Evolutionary conservation across 2,329 filamentous ascomycete genomes (phyloP).

Genomic region (Taxawa tesnikishii): DNA sequence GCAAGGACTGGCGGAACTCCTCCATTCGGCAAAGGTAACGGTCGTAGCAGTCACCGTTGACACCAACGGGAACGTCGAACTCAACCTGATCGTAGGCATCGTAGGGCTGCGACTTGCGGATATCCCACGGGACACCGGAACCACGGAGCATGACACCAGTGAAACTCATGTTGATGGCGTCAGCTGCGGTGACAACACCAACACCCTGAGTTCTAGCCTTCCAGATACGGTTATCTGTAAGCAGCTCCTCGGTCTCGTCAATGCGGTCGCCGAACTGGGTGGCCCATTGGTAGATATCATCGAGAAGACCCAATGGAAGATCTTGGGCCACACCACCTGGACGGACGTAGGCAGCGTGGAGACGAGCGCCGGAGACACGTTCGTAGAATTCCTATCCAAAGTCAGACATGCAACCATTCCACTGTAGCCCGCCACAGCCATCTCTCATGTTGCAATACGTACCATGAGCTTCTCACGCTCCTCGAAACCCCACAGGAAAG

Average conservation of each 20-base stretch:
- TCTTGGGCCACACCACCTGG: slow-evolving; percentile 95
- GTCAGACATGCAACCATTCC: too few relatives aligned
- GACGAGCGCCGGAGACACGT: slow-evolving; percentile 92
- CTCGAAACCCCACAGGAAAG: slow-evolving; percentile 98
- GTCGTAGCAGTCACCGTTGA: slow-evolving; percentile 98
- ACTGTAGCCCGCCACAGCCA: too few relatives aligned
- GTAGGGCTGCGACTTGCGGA: slow-evolving; percentile 93
- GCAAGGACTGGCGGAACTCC: slow-evolving; percentile 94
- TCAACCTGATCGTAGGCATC: slow-evolving; percentile 97
- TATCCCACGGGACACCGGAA: slow-evolving; percentile 89
- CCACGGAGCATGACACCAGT: slow-evolving; percentile 96
- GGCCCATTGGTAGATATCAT: slow-evolving; percentile 99
- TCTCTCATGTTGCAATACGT: too few relatives aligned
- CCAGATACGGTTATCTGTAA: slow-evolving; percentile 99
- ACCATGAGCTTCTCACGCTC: slow-evolving; percentile 99
- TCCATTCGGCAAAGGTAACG: slow-evolving; percentile 99
- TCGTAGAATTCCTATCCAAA: slow-evolving; percentile 87
- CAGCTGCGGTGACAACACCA: slow-evolving; percentile 79
- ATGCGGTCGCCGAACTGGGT: slow-evolving; percentile 98
- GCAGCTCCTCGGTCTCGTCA: slow-evolving; percentile 95
- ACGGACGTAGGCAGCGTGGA: slow-evolving; percentile 93
- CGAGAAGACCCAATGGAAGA: slow-evolving; percentile 81
- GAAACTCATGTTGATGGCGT: slow-evolving; percentile 96
- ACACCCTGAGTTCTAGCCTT: slow-evolving; percentile 83
- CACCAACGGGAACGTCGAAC: slow-evolving; percentile 92